Conservation (phyloP, 2,329 filamentous ascomycete species). For the Xylaria sp. region DNA sequence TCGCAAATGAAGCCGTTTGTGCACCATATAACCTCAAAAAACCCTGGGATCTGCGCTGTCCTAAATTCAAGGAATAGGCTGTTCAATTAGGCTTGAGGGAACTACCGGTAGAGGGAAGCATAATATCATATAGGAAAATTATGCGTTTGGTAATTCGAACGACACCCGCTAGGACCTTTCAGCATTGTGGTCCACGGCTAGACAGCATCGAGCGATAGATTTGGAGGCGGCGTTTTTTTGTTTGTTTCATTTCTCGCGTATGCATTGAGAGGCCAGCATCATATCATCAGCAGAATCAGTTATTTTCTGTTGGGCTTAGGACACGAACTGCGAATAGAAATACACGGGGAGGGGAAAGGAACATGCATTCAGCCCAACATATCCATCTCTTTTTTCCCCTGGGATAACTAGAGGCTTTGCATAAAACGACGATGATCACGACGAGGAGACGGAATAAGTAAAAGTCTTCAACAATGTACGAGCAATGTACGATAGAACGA, state of each 20-base stretch:
- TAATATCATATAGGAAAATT: constrained; percentile 6
- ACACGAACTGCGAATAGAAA: background rate
- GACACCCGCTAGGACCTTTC: background rate
- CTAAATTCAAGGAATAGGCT: constrained; percentile 19
- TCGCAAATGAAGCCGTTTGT: constrained; percentile 65
- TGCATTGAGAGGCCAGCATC: background rate
- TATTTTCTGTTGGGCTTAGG: background rate
- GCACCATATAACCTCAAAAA: constrained; percentile 35
- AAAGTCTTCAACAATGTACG: background rate
- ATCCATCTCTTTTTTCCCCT: background rate
- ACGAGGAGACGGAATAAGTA: background rate
- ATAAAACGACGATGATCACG: background rate
- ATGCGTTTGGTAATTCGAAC: constrained; percentile 11
- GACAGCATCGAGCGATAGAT: constrained; percentile 8
- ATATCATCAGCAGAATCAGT: background rate
- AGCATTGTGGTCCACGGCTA: background rate
- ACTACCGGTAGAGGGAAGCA: background rate
- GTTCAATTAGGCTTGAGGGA: background rate
- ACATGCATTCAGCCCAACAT: background rate
- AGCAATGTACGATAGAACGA: constrained; percentile 1
- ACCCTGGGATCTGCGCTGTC: constrained; percentile 38
- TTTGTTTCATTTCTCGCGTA: background rate
- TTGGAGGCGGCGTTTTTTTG: constrained; percentile 9
- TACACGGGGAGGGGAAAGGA: background rate
- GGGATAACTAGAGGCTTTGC: background rate